Conservation (phyloP, 129 eudicot genomes). For the Tagetes patula region DNA sequence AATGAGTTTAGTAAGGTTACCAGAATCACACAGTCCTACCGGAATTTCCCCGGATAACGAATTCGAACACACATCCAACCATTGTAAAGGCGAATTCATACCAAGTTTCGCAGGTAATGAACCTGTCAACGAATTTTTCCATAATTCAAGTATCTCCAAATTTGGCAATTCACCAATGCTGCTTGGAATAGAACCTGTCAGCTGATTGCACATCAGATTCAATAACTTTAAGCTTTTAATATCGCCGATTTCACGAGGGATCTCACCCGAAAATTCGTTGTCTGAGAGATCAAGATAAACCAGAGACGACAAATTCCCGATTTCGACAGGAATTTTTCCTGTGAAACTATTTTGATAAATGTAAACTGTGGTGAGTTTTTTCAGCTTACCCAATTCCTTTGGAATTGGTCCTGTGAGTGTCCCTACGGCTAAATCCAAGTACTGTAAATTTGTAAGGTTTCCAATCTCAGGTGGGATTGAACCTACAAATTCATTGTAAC, state of each 20-base stretch:
- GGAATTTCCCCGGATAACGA: conserved; percentile 76
- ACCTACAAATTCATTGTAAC: conserved; percentile 76
- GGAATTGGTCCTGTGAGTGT: conserved; percentile 66
- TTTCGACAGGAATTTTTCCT: conserved; percentile 60
- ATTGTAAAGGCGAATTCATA: conserved; percentile 55
- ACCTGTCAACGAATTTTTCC: conserved; percentile 75
- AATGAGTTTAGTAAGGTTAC: conserved; percentile 81
- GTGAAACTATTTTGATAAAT: conserved; percentile 63
- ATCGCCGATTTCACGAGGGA: conserved; percentile 56
- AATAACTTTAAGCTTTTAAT: conserved; percentile 62
- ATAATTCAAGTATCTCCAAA: conserved; percentile 65
- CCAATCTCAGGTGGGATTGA: conserved; percentile 73
- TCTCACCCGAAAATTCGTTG: conserved; percentile 64
- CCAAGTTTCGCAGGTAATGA: conserved; percentile 70
- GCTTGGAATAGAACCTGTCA: conserved; percentile 62
- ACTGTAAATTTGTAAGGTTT: conserved; percentile 59
- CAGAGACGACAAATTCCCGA: conserved; percentile 56
- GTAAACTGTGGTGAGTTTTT: conserved; percentile 61
- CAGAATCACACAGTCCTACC: conserved; percentile 57
- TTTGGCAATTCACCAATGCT: conserved; percentile 59
- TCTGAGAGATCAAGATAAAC: conserved; percentile 70
- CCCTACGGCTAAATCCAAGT: conserved; percentile 82
- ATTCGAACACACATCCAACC: conserved; percentile 84
- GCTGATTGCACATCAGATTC: conserved; percentile 74
- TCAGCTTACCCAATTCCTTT: conserved; percentile 58